Percentiles rank a stretch among this genome's conserved stretches.
These are phyloP conservation scores for Cynara cardunculus DNA, from an alignment of 129 eudicot genomes.

Conservation along the genomic window DNA sequence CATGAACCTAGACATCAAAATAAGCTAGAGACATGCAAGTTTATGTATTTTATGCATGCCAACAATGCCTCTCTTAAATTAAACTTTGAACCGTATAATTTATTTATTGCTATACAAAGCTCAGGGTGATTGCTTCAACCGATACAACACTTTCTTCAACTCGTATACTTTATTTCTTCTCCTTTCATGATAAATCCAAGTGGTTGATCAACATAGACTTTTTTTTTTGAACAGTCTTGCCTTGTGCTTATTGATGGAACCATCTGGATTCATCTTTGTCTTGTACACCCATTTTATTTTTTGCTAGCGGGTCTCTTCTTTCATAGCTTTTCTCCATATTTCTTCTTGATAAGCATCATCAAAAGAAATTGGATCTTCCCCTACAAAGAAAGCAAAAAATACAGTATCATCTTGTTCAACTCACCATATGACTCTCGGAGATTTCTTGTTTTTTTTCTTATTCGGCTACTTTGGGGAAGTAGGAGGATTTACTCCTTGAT, in stretches of 20 bases:
- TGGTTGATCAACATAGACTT: not conserved
- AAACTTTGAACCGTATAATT: no score
- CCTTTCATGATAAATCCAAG: no score
- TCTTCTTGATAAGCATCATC: not conserved
- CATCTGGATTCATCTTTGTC: not conserved
- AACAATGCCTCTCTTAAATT: no score
- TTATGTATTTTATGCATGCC: no score
- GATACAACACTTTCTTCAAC: no score
- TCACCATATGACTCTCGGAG: not conserved
- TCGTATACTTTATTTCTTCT: no score
- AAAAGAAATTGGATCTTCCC: not conserved
- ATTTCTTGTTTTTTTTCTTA: not conserved
- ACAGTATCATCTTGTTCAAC: not conserved
- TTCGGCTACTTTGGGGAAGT: not conserved
- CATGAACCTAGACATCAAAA: no score
- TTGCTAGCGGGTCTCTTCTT: not conserved
- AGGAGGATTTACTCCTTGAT: not conserved
- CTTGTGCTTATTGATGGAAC: not conserved
- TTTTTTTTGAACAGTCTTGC: not conserved
- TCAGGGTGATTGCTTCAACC: no score
- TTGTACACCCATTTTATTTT: not conserved
- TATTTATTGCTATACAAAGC: no score
- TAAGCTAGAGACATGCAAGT: no score
- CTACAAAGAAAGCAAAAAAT: not conserved
- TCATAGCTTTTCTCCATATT: not conserved